These are phyloP conservation scores for Pleurotus eryngii DNA, from an alignment of 768 basidiomycete species.

Conservation along the genomic window DNA sequence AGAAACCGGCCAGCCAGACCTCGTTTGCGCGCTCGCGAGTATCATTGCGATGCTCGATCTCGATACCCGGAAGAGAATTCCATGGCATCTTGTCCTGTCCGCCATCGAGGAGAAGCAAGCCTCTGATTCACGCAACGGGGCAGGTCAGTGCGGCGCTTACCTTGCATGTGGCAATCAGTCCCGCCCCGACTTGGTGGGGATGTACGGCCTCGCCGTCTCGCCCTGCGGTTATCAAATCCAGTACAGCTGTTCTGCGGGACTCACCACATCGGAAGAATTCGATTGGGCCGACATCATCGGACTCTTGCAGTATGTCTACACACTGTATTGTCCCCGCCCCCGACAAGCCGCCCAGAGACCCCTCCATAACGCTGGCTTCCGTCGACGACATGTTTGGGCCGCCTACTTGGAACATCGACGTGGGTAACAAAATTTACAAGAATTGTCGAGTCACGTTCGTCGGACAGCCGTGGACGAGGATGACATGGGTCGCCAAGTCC, in stretches of 20 bases:
- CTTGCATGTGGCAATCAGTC: constrained; percentile 6
- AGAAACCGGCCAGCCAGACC: no score
- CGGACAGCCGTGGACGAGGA: constrained; percentile 3
- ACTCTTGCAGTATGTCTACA: constrained; percentile 5
- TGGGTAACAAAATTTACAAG: neutral
- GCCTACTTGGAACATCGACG: constrained; percentile 6
- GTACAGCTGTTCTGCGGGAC: no score
- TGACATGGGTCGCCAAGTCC: neutral
- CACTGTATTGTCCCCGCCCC: constrained; percentile 2
- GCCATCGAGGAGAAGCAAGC: no score
- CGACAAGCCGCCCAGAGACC: neutral
- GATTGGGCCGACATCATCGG: neutral
- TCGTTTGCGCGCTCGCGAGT: no score
- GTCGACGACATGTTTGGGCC: neutral
- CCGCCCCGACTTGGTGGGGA: constrained; percentile 7
- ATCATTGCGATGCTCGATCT: no score
- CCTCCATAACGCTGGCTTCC: constrained; percentile 2
- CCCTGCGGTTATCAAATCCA: neutral
- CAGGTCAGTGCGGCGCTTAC: constrained; percentile 4
- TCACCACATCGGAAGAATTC: no score
- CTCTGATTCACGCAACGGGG: neutral
- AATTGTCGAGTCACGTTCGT: constrained; percentile 6
- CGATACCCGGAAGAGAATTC: no score
- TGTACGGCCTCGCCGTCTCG: constrained; percentile 3
- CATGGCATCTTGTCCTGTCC: no score